phyloP scores from a whole-genome alignment of 2,329 filamentous ascomycete genomes.

The Penicillium palitans region DNA sequence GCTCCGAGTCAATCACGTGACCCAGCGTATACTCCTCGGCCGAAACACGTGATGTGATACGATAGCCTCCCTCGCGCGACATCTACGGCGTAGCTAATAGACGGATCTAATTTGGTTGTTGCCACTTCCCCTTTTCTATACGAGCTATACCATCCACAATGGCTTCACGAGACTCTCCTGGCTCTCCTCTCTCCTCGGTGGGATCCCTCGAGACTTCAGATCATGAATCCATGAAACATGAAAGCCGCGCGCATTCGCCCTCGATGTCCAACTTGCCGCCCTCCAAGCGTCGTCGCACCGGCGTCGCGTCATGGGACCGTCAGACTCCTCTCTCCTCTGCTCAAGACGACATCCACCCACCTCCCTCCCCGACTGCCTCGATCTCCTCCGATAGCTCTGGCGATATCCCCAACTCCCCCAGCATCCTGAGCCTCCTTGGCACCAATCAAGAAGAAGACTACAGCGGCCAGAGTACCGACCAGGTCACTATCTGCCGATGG shows the following conservation, averaged over 20 bases:
- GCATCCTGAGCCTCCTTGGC: conserved; percentile 46
- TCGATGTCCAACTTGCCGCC: conserved; percentile 45
- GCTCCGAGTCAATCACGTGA: background rate
- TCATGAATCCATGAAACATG: conserved; percentile 56
- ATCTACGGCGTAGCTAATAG: conserved; percentile 1
- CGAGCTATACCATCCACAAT: conserved; percentile 32
- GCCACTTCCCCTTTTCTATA: background rate
- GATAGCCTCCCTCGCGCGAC: conserved; percentile 9
- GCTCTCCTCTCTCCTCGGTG: conserved; percentile 65
- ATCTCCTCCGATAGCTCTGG: conserved; percentile 90
- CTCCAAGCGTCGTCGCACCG: conserved; percentile 51
- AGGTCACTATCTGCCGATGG: conserved; percentile 77
- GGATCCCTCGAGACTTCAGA: conserved; percentile 61
- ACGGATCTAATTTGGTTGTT: background rate
- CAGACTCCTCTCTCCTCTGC: conserved; percentile 53
- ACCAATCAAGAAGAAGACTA: conserved; percentile 58
- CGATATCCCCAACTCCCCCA: conserved; percentile 73
- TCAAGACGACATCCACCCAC: conserved; percentile 41
- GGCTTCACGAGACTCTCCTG: conserved; percentile 54
- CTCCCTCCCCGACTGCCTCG: conserved; percentile 60
- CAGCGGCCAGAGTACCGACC: conserved; percentile 69
- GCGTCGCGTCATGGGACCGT: conserved; percentile 46
- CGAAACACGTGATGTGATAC: conserved; percentile 13
- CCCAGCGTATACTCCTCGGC: background rate
- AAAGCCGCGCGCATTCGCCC: conserved; percentile 50